Conservation (phyloP, 2,329 filamentous ascomycete species). For the Mycocentrospora acerina region DNA sequence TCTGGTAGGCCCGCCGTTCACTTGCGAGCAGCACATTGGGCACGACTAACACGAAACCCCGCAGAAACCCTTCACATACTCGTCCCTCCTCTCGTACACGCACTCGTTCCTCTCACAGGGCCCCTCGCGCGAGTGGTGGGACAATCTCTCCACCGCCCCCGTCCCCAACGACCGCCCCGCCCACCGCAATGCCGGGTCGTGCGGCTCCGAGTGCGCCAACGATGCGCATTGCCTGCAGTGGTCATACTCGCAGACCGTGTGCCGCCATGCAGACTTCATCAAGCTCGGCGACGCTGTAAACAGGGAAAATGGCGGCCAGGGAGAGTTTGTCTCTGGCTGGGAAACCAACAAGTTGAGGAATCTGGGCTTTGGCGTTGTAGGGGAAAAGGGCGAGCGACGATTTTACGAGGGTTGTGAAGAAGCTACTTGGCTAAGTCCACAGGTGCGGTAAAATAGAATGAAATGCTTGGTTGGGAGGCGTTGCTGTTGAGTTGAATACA, state of each 20-base stretch:
- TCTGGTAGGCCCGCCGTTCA: constrained; percentile 16
- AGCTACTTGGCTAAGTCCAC: constrained; percentile 43
- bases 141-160: constrained; percentile 36
- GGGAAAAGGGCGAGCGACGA: constrained; percentile 30
- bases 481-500: constrained; percentile 26
- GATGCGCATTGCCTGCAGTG: constrained; percentile 39
- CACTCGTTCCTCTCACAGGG: constrained; percentile 36
- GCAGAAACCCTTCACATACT: constrained; percentile 42
- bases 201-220: constrained; percentile 37
- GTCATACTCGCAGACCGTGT: constrained; percentile 41
- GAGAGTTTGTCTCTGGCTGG: constrained; percentile 43
- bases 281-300: constrained; percentile 38
- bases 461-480: constrained; percentile 21
- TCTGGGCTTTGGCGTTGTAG: constrained; percentile 38
- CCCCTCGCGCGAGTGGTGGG: constrained; percentile 38
- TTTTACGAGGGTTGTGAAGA: constrained; percentile 39
- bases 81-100: constrained; percentile 41
- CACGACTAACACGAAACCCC: constrained; percentile 7
- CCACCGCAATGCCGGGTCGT: constrained; percentile 35
- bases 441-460: constrained; percentile 18
- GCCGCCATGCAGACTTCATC: constrained; percentile 41
- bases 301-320: constrained; percentile 34
- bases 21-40: neutral
- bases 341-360: constrained; percentile 39
- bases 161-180: constrained; percentile 39